Base-by-base conservation (phyloP, 2,329 filamentous ascomycete species). In the Ophiostoma montium region DNA sequence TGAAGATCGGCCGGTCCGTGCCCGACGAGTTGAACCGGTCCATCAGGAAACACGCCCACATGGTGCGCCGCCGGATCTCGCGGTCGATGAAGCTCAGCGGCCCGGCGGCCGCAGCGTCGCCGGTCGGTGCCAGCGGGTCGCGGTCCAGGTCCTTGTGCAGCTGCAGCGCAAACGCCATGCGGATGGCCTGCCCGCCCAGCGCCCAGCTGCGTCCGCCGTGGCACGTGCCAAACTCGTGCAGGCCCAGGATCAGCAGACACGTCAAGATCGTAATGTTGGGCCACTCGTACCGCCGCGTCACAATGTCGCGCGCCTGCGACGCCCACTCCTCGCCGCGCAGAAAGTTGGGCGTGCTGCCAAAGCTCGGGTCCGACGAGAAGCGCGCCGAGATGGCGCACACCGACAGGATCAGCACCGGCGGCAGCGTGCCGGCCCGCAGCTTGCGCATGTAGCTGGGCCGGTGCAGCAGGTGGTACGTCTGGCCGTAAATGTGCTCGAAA, bases 31-130 rank as follows among this genome's bases (percentile, higher is more conserved):
- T 95, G 70, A 95, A 95, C 0, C 90, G 80, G 62, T 98, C 92
- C 89, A 96, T 95, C 50, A 95, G 65, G 60, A 95, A 95, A 61
- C 90, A 96, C 12, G 89, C 86, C 92, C 92, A 98, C 90, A 98
- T 96, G 2, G 88, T 92, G 50, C 92, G 78, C 56, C 92, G 73
- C 52, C 92, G 77, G 48, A 96, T 95, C 63, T 98, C 92, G 27
- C 87, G 82, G 62, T 96, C 92, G 15, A 89, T 87, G 57, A 92
- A 92, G 61, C 87, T 95, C 47, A 92, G 74, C 54, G 83, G 78
- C 2, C 74, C 72, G 12, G 75, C 70, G 18, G 74, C 72, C 36
- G 76, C 75, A n/a, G n/a, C n/a, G n/a, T n/a, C n/a, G n/a, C n/a
- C n/a, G n/a, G 73, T 70, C n/a, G 74, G 75, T 10, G 13, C 32